These are phyloP conservation scores for Mikania micrantha DNA, from an alignment of 129 eudicot species.

Conservation along the genomic window DNA sequence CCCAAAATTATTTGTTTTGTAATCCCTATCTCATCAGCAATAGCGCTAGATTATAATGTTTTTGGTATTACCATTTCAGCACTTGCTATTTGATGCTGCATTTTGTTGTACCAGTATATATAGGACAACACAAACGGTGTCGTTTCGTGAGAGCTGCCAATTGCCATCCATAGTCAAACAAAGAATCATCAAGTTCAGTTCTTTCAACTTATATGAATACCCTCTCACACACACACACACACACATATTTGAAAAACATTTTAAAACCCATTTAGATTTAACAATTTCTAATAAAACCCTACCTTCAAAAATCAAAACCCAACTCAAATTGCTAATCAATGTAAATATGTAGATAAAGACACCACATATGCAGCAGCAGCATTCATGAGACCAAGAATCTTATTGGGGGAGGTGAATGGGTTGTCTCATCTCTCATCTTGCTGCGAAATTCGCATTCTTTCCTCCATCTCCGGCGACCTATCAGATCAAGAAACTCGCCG, in stretches of 20 bases:
- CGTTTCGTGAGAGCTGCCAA: too few relatives aligned
- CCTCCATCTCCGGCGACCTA: slow-evolving; percentile 44
- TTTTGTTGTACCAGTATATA: too few relatives aligned
- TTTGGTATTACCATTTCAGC: too few relatives aligned
- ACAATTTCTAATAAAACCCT: not conserved
- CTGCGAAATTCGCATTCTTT: slow-evolving; percentile 36
- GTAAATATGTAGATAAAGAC: not conserved
- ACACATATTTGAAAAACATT: too few relatives aligned
- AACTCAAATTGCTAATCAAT: not conserved
- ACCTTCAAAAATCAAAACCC: slow-evolving; percentile 18
- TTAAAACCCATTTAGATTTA: slow-evolving; percentile 1
- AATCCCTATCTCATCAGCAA: too few relatives aligned
- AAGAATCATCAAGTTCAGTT: slow-evolving; percentile 25
- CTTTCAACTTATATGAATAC: slow-evolving; percentile 20
- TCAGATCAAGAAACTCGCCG: slow-evolving; percentile 26
- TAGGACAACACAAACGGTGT: not conserved
- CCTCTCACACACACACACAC: too few relatives aligned
- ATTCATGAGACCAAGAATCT: slow-evolving; percentile 24
- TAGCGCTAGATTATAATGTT: too few relatives aligned
- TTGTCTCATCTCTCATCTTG: slow-evolving; percentile 32
- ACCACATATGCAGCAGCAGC: slow-evolving; percentile 23
- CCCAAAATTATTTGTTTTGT: too few relatives aligned
- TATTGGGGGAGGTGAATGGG: slow-evolving; percentile 32
- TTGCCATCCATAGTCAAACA: slow-evolving; percentile 21
- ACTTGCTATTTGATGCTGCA: too few relatives aligned